Base-by-base conservation (phyloP, 805 yeast species). In the Hyphopichia homilentoma region DNA sequence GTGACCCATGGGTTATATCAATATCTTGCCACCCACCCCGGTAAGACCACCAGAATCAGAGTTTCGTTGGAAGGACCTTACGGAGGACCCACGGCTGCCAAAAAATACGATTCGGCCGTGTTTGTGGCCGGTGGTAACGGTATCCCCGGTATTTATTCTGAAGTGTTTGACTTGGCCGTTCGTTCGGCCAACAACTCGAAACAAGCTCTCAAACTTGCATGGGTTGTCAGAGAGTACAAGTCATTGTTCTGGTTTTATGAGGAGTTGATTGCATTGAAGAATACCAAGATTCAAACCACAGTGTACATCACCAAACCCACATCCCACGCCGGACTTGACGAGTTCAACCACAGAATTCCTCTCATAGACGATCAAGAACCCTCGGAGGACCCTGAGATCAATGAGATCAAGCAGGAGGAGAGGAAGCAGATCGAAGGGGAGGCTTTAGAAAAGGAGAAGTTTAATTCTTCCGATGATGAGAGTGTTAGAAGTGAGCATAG, bases 61-160 rank as follows among this genome's bases (percentile, higher is more conserved):
- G 65, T 65, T 11, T 49, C 52, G 7, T 50, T 65, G 8, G 90
- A 83, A 49, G 90, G 90, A 1, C 88, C 89, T 2, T 83, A 84
- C 47, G 85, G 90, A 3, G 62, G 65, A 24, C 41, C 70, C 2
- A 50, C 73, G 4, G 73, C 79, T 2, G 57, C 76, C 11, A 57
- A 61, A 16, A 57, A 62, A 27, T 81, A 70, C 44, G 72, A 76
- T 30, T 69, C 73, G 35, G 71, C 79, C 5, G 65, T 81, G 5
- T 67, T 80, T 27, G 40, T 83, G 16, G 82, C 89, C 6, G 89
- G 87, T 29, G 90, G 93, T 19, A 77, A 77, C 33, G 93, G 93
- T 33, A 64, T 84, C 32, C 79, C 90, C 1, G 84, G 79, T 15
- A 57, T 69, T 16, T 54, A 59, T 29, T 62, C 67, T 13, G 70